Percentiles rank a stretch among this genome's conserved stretches.
These are phyloP conservation scores for Cytospora paraplurivora DNA, from an alignment of 2,329 filamentous ascomycete genomes.

Conservation along the genomic window DNA sequence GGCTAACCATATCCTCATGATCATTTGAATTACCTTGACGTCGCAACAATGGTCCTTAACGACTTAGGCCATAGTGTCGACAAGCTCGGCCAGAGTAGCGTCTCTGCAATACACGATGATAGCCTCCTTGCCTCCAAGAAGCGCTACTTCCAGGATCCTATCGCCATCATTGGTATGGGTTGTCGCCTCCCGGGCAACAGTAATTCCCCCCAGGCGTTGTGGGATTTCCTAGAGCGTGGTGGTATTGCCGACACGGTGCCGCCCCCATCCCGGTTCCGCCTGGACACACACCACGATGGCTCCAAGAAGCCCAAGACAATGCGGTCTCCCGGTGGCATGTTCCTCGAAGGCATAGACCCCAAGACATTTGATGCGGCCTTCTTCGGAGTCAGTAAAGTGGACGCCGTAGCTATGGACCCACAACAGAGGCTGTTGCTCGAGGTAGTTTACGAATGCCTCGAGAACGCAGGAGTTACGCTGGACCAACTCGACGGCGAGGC, in stretches of 20 bases:
- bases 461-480: conserved; percentile 30
- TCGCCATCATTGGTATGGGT: conserved; percentile 47
- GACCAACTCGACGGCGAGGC: conserved; percentile 16
- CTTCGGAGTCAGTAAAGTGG: conserved; percentile 28
- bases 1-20: too few species aligned
- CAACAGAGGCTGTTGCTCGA: conserved; percentile 32
- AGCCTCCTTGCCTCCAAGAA: background rate
- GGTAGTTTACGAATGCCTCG: conserved; percentile 31
- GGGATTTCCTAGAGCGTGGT: conserved; percentile 41
- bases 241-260: conserved; percentile 37
- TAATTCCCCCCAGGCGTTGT: conserved; percentile 39
- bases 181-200: conserved; percentile 46
- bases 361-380: conserved; percentile 41
- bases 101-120: too few species aligned
- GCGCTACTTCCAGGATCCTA: conserved; percentile 34
- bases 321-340: conserved; percentile 27
- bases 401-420: conserved; percentile 32
- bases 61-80: too few species aligned
- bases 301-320: conserved; percentile 41
- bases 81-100: too few species aligned
- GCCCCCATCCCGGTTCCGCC: conserved; percentile 38
- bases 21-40: too few species aligned
- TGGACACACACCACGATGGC: conserved; percentile 41
- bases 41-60: too few species aligned
- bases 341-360: conserved; percentile 40